Evolutionary conservation across 352 stramenopile species (phyloP).

Genomic region (Pythium guiyangense): DNA sequence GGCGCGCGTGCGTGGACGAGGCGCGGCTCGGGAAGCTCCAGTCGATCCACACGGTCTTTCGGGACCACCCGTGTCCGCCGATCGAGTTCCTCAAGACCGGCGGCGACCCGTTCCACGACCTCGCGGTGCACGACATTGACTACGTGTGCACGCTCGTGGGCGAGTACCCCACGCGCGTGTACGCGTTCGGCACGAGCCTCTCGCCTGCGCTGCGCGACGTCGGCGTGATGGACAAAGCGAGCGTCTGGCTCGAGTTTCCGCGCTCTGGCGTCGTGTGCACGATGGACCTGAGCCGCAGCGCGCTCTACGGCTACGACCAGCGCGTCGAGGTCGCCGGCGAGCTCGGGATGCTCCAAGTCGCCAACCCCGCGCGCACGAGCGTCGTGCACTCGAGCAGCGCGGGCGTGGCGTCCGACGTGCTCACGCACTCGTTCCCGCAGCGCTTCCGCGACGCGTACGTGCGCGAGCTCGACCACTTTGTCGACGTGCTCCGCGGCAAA

Average conservation of each 20-base stretch:
- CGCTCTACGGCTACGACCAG: conserved; percentile 92
- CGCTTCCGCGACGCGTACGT: conserved; percentile 85
- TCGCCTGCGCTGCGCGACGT: conserved; percentile 55
- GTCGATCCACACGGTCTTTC: conserved; percentile 86
- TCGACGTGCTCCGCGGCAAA: conserved; percentile 42
- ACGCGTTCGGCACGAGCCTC: conserved; percentile 76
- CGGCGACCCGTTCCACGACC: conserved; percentile 90
- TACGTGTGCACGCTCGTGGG: conserved; percentile 79
- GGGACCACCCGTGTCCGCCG: conserved; percentile 85
- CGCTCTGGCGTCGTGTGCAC: conserved; percentile 78
- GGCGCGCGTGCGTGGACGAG: conserved; percentile 37
- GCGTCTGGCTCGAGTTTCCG: conserved; percentile 73
- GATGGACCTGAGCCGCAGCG: conserved; percentile 81
- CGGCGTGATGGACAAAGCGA: conserved; percentile 82
- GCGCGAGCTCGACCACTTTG: conserved; percentile 83
- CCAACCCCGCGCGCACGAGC: conserved; percentile 65
- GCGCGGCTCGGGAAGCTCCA: conserved; percentile 57
- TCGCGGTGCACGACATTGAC: conserved; percentile 91
- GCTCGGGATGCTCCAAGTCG: conserved; percentile 62
- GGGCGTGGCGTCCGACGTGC: conserved; percentile 53
- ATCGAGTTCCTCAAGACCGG: conserved; percentile 85
- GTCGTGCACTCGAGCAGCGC: conserved; percentile 41
- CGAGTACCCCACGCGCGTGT: conserved; percentile 78
- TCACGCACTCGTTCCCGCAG: conserved; percentile 86
- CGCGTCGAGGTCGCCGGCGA: conserved; percentile 87